Conservation (phyloP, 805 yeast genomes). For the Spathaspora sp. region DNA sequence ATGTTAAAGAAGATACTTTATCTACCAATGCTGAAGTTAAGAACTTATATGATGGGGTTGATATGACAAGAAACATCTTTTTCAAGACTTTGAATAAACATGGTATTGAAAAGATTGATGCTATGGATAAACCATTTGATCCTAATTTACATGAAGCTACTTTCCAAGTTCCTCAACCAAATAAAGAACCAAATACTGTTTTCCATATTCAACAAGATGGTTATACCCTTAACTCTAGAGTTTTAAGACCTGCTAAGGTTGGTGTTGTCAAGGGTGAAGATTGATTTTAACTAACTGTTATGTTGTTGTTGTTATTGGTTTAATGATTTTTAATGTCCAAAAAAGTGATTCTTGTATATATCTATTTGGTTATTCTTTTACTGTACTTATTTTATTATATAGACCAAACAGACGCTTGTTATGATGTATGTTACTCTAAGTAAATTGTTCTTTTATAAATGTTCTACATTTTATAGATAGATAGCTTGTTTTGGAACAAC, state of each 20-base stretch:
- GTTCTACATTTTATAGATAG: too few species aligned
- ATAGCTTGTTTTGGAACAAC: too few species aligned
- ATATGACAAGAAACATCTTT: constrained; percentile 83
- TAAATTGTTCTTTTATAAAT: neutral
- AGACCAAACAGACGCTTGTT: neutral
- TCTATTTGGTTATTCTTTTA: neutral
- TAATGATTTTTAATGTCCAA: neutral
- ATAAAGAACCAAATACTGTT: constrained; percentile 87
- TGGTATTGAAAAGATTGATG: constrained; percentile 78
- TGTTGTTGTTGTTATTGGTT: neutral
- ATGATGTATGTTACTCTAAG: neutral
- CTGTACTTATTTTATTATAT: neutral
- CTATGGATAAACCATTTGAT: constrained; percentile 80
- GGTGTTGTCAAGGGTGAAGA: constrained; percentile 71
- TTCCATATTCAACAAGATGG: constrained; percentile 93
- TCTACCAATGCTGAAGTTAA: constrained; percentile 60
- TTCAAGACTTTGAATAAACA: constrained; percentile 78
- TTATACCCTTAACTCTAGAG: constrained; percentile 79
- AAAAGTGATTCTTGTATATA: constrained; percentile 1
- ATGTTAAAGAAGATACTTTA: constrained; percentile 63
- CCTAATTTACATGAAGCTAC: constrained; percentile 93
- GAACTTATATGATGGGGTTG: constrained; percentile 81
- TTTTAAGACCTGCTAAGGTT: constrained; percentile 92
- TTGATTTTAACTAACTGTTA: neutral
- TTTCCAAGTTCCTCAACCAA: constrained; percentile 82